These are phyloP conservation scores for Excoecaria agallocha DNA, from an alignment of 345 rosid genomes.

Conservation along the genomic window DNA sequence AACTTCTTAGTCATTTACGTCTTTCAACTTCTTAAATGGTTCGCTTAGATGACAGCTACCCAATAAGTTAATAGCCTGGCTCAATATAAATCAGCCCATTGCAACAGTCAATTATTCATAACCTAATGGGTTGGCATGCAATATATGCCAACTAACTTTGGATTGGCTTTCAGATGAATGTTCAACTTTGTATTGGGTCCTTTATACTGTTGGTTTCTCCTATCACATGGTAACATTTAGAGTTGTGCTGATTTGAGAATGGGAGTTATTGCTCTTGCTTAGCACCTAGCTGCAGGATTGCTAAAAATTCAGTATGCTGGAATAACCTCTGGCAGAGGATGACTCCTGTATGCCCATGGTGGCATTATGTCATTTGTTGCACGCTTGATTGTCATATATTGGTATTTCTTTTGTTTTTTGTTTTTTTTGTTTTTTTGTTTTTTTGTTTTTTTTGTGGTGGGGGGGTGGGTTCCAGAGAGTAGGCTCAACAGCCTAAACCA, in stretches of 20 bases:
- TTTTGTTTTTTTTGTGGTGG: no score
- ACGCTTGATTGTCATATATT: neutral
- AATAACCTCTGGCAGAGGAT: slow-evolving; percentile 2
- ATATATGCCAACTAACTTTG: no score
- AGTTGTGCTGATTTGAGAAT: neutral
- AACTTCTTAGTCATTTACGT: neutral
- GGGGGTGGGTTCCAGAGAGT: no score
- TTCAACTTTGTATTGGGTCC: no score
- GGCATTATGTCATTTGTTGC: slow-evolving; percentile 9
- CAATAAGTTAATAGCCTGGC: no score
- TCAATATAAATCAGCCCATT: no score
- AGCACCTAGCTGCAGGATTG: neutral
- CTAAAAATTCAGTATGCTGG: neutral
- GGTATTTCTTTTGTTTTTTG: no score
- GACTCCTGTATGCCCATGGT: neutral
- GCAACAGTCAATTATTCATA: no score
- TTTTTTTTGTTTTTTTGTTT: no score
- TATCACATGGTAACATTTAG: neutral
- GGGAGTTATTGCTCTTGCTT: neutral
- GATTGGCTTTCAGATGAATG: no score
- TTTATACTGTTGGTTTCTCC: neutral
- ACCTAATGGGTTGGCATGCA: no score
- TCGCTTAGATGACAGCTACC: neutral
- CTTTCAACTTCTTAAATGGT: neutral
- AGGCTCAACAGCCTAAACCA: no score